phyloP scores from a whole-genome alignment of 768 basidiomycete species.

The Trametes cinnabarina region DNA sequence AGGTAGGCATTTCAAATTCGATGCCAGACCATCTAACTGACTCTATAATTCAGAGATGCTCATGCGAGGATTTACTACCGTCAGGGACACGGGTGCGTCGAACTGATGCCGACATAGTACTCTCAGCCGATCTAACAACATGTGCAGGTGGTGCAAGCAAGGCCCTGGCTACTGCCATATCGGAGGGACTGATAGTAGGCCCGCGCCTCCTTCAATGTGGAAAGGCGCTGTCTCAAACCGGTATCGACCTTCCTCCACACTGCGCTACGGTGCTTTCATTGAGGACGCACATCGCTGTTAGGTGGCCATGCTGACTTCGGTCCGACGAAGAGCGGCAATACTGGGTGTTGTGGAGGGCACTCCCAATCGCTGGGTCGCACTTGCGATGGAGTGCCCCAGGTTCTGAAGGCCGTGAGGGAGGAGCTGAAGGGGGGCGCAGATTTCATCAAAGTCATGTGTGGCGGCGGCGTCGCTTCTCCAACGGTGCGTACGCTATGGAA shows the following conservation, averaged over 20 bases:
- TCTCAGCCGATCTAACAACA: too few relatives aligned
- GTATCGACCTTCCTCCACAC: slow-evolving; percentile 1
- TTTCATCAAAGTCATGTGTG: slow-evolving; percentile 41
- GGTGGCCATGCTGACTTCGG: slow-evolving; percentile 41
- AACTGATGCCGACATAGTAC: too few relatives aligned
- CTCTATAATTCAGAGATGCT: slow-evolving; percentile 45
- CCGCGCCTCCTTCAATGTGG: slow-evolving; percentile 41
- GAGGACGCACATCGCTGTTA: background rate
- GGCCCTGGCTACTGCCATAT: slow-evolving; percentile 36
- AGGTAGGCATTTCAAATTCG: slow-evolving; percentile 20
- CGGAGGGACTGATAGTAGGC: slow-evolving; percentile 37
- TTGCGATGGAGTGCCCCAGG: slow-evolving; percentile 39
- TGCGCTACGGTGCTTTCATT: background rate
- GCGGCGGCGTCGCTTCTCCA: slow-evolving; percentile 43
- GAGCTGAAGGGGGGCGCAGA: slow-evolving; percentile 41
- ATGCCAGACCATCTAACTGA: too few relatives aligned
- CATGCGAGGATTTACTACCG: slow-evolving; percentile 38
- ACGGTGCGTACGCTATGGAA: slow-evolving; percentile 27
- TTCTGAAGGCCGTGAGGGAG: slow-evolving; percentile 36
- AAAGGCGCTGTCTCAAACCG: slow-evolving; percentile 40
- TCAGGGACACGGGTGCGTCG: slow-evolving; percentile 37
- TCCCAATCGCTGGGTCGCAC: slow-evolving; percentile 30
- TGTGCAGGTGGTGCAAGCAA: slow-evolving; percentile 35
- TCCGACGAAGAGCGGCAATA: slow-evolving; percentile 17
- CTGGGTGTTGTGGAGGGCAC: slow-evolving; percentile 38